Conservation (phyloP, 2,329 filamentous ascomycete genomes). For the Phaeosphaeriaceae sp. region DNA sequence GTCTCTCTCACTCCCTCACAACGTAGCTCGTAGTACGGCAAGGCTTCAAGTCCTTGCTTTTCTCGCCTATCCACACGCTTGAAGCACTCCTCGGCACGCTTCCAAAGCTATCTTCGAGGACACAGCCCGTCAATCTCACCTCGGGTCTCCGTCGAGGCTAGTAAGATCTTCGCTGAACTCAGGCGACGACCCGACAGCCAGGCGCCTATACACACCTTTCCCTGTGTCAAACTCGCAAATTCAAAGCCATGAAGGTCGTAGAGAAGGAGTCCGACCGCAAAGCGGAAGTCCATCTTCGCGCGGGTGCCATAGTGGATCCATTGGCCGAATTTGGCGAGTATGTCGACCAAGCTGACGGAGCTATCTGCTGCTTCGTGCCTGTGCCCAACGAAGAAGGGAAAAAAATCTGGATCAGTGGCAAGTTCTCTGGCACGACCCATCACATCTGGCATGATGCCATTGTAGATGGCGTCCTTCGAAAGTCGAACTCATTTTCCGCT, state of each 20-base stretch:
- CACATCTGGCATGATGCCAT: conserved; percentile 44
- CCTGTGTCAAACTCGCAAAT: neutral
- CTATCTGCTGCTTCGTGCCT: conserved; percentile 48
- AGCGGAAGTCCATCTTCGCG: conserved; percentile 36
- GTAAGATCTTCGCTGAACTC: neutral
- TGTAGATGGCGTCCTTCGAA: conserved; percentile 48
- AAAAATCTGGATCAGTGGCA: conserved; percentile 38
- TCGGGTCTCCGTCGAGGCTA: neutral
- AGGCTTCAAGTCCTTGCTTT: no score
- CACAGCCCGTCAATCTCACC: neutral
- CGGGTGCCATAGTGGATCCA: conserved; percentile 29
- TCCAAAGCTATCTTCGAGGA: neutral
- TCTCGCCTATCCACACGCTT: no score
- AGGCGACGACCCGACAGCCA: neutral
- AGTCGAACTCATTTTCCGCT: conserved; percentile 9
- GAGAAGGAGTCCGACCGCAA: conserved; percentile 45
- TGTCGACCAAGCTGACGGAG: conserved; percentile 26
- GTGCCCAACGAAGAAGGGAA: conserved; percentile 34
- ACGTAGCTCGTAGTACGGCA: no score
- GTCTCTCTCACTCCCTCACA: no score
- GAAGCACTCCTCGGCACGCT: neutral
- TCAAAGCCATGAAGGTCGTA: conserved; percentile 46
- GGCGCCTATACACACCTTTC: neutral
- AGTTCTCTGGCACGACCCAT: conserved; percentile 43
- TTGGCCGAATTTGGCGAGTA: conserved; percentile 47